Conservation (phyloP, 2,329 filamentous ascomycete genomes). For the Ophiosphaerella korrae region DNA sequence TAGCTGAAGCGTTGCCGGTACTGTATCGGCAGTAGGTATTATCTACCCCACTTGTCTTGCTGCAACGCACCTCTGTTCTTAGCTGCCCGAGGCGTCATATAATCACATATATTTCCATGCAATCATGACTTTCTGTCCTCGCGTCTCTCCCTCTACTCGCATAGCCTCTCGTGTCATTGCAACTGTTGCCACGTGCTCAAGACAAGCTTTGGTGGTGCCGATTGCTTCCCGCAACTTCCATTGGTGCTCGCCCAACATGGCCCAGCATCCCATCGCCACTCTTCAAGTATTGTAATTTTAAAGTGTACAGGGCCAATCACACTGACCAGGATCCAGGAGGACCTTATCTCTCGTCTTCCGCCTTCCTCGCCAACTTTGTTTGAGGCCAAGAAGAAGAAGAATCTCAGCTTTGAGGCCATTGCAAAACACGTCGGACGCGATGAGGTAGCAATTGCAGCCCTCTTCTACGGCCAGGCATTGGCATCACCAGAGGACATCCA, state of each 20-base stretch:
- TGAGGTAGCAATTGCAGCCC: slow-evolving; percentile 82
- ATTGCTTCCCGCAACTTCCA: slow-evolving; percentile 33
- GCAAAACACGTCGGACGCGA: slow-evolving; percentile 73
- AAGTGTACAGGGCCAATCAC: neutral
- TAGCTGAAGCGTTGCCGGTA: slow-evolving; percentile 2
- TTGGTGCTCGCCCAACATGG: slow-evolving; percentile 35
- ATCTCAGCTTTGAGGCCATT: slow-evolving; percentile 80
- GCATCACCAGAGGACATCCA: slow-evolving; percentile 72
- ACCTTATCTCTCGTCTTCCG: slow-evolving; percentile 72
- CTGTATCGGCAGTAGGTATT: neutral
- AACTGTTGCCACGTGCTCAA: slow-evolving; percentile 22
- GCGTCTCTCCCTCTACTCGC: slow-evolving; percentile 37
- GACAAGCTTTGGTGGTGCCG: slow-evolving; percentile 17
- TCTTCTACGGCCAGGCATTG: slow-evolving; percentile 88
- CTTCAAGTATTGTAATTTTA: slow-evolving; percentile 36
- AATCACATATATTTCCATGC: slow-evolving; percentile 3
- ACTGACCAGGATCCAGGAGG: slow-evolving; percentile 55
- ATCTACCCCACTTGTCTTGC: slow-evolving; percentile 19
- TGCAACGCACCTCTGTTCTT: slow-evolving; percentile 12
- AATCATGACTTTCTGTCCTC: slow-evolving; percentile 33
- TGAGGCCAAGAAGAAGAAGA: slow-evolving; percentile 75
- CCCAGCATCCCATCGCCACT: slow-evolving; percentile 47
- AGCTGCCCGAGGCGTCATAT: slow-evolving; percentile 18
- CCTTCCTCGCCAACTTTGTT: slow-evolving; percentile 75
- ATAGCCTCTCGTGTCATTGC: slow-evolving; percentile 39